phyloP scores from a whole-genome alignment of 257 asterid genomes.

The Solanum arcanum region DNA sequence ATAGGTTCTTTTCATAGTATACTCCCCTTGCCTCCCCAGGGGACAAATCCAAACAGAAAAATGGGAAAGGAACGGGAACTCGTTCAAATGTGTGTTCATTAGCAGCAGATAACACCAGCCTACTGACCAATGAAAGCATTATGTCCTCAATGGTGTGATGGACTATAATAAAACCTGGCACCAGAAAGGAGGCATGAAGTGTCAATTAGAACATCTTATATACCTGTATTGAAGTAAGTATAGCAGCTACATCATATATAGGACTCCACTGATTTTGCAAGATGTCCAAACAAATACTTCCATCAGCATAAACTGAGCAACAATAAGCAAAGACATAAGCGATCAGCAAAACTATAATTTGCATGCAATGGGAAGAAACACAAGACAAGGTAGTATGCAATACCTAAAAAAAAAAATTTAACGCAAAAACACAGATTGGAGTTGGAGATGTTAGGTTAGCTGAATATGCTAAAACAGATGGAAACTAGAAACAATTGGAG shows the following conservation, averaged over 20 bases:
- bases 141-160: not conserved
- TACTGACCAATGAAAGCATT: not conserved
- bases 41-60: not conserved
- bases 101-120: not conserved
- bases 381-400: not conserved
- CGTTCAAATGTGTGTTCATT: not conserved
- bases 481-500: not conserved
- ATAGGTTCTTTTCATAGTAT: not conserved
- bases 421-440: not conserved
- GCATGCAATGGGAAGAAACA: not conserved
- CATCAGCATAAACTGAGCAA: slow-evolving; percentile 73
- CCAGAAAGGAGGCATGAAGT: not conserved
- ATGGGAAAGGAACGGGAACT: not conserved
- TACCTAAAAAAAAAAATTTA: not conserved
- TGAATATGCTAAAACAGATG: not conserved
- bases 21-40: not conserved
- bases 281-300: slow-evolving; percentile 79
- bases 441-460: not conserved
- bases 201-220: not conserved
- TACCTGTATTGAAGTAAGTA: slow-evolving; percentile 88
- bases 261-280: slow-evolving; percentile 90
- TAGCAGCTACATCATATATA: slow-evolving; percentile 79
- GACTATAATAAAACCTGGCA: not conserved
- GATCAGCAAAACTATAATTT: not conserved
- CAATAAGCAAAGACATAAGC: not conserved